A percentile compares a stretch with the other conserved stretches of the same genome.
These are phyloP conservation scores for Gracilaria vermiculophylla DNA, from an alignment of 23 red algal genomes.

Conservation along the genomic window DNA sequence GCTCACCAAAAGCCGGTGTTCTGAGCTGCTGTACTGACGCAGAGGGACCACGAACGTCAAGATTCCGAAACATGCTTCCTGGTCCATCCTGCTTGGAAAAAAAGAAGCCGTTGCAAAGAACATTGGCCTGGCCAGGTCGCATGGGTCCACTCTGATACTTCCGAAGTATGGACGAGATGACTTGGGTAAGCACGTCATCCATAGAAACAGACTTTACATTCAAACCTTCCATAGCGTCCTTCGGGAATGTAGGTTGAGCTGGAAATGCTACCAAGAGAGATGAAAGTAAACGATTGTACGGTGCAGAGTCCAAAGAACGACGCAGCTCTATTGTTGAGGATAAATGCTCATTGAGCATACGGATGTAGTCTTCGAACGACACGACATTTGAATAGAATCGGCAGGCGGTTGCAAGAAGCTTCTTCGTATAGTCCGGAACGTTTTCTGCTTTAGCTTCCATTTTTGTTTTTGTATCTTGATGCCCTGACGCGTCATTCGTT, in stretches of 20 bases:
- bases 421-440: neutral
- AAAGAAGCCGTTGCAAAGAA: constrained; percentile 52
- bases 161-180: constrained; percentile 31
- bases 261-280: constrained; percentile 38
- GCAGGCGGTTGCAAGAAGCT: neutral
- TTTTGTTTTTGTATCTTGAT: neutral
- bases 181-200: constrained; percentile 37
- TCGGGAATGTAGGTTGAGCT: neutral
- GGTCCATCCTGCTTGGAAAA: constrained; percentile 23
- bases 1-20: neutral
- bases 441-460: neutral
- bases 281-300: constrained; percentile 31
- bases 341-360: constrained; percentile 7
- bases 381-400: constrained; percentile 23
- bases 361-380: constrained; percentile 24
- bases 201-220: constrained; percentile 28
- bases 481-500: too few relatives aligned
- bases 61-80: constrained; percentile 48
- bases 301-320: neutral
- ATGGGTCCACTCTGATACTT: neutral
- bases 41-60: constrained; percentile 48
- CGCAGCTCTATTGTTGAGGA: neutral
- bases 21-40: constrained; percentile 15
- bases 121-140: constrained; percentile 7
- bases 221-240: neutral